phyloP scores from a whole-genome alignment of 2,329 filamentous ascomycete genomes.

The Parafenestella ontariensis region DNA sequence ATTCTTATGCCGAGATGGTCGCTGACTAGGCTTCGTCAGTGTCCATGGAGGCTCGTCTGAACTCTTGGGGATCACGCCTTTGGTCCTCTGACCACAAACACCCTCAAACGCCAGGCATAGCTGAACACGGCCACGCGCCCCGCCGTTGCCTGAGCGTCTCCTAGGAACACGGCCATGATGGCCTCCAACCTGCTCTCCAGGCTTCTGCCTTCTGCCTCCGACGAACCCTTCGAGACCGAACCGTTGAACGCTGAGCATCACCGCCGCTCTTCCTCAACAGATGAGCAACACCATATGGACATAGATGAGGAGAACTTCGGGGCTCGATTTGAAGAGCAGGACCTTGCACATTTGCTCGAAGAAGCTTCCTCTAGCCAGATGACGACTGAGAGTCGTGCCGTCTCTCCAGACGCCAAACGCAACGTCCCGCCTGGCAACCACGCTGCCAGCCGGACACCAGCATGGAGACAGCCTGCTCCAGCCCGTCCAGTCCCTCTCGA shows the following conservation, averaged over 20 bases:
- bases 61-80: slow-evolving; percentile 23
- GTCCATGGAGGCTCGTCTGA: slow-evolving; percentile 31
- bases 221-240: slow-evolving; percentile 57
- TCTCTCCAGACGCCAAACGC: slow-evolving; percentile 46
- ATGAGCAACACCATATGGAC: slow-evolving; percentile 56
- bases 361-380: slow-evolving; percentile 59
- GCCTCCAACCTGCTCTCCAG: slow-evolving; percentile 62
- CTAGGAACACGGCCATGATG: slow-evolving; percentile 50
- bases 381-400: slow-evolving; percentile 51
- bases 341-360: slow-evolving; percentile 63
- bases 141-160: slow-evolving; percentile 33
- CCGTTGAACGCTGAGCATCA: slow-evolving; percentile 23
- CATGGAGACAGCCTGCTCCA: slow-evolving; percentile 46
- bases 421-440: slow-evolving; percentile 37
- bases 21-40: slow-evolving; percentile 19
- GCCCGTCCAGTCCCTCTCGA: slow-evolving; percentile 44
- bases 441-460: slow-evolving; percentile 39
- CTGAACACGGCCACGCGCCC: slow-evolving; percentile 34
- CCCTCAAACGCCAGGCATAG: slow-evolving; percentile 9
- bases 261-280: slow-evolving; percentile 36
- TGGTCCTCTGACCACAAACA: slow-evolving; percentile 23
- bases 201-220: slow-evolving; percentile 57
- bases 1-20: slow-evolving; percentile 28
- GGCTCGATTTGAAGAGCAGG: slow-evolving; percentile 62
- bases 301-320: slow-evolving; percentile 59